Base-by-base conservation (phyloP, 1,139 yeast genomes). In the Magnusiomyces paraingens region DNA sequence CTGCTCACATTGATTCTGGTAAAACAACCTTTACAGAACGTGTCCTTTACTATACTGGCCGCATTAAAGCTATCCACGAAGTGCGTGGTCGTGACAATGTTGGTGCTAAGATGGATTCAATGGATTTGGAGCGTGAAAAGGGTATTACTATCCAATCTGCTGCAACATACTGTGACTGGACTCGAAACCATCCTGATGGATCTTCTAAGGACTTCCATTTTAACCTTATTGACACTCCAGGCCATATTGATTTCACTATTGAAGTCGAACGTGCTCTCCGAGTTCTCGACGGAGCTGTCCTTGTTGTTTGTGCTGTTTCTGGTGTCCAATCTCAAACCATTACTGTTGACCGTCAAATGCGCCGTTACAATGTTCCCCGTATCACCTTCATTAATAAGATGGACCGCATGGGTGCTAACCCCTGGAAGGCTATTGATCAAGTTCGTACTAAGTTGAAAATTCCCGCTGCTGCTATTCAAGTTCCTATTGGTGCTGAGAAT, bases 361-460 rank as follows among this genome's bases (percentile, higher is more conserved):
- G 96, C 66, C 84, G 99, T 70, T 94, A 93, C 73, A 90, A 93
- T 69, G 96, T 93, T 66, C 99, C 99, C 55, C 82, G 99, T 69
- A 79, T 94, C 55, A 93, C 99, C 12, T 94, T 93, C 66, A 86
- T 93, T 70, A 93, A 93, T 75, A 93, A 93, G 76, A 91, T 93
- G 98, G 99, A 93, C 73, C 83, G 99, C 69, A 89, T 93, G 96
- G 99, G 99, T 61, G 90, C 99, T 55, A 84, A 91, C 71, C 99
- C 99, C 21, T 93, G 95, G 84, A 81, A 80, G 62, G 97, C 95
- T 53, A 86, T 93, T 64, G 95, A 88, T 57, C 98, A 93, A 74
- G 81, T 93, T 61, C 89, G 91, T 73, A 65, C 74, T 54, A 93
- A 93, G 70, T 80, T 93, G 69, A 88, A 83, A 71, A 88, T 91